phyloP scores from a whole-genome alignment of 1,139 yeast species.

The Spencermartinsiella ligniputridi region DNA sequence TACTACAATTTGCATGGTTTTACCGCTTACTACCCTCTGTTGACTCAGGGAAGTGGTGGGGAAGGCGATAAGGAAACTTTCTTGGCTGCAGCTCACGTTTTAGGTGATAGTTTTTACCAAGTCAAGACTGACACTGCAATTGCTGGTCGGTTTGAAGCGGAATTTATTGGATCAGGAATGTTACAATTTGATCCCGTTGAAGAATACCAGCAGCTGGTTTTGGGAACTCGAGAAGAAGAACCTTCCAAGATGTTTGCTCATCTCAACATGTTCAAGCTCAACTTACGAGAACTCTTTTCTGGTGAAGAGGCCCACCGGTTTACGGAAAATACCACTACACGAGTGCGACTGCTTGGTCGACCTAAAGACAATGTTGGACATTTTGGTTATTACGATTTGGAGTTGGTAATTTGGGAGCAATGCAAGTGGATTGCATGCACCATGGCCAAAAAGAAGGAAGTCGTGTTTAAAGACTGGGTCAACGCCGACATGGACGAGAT shows the following conservation, averaged over 20 bases:
- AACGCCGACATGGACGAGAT: conserved; percentile 38
- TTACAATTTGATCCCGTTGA: conserved; percentile 65
- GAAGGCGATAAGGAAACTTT: conserved; percentile 93
- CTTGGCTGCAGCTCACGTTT: conserved; percentile 69
- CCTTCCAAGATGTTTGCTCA: conserved; percentile 56
- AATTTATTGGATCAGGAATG: conserved; percentile 64
- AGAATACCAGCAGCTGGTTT: conserved; percentile 38
- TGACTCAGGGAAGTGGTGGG: conserved; percentile 81
- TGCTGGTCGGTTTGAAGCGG: conserved; percentile 30
- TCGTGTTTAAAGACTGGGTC: conserved; percentile 44
- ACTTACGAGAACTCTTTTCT: conserved; percentile 39
- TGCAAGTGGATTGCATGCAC: conserved; percentile 58
- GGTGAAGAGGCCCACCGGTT: conserved; percentile 35
- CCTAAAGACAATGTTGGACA: conserved; percentile 49
- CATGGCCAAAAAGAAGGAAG: conserved; percentile 31
- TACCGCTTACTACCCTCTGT: conserved; percentile 70
- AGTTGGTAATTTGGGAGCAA: conserved; percentile 55
- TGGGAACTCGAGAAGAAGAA: conserved; percentile 21
- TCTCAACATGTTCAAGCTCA: conserved; percentile 61
- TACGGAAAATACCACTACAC: conserved; percentile 41
- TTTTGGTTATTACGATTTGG: conserved; percentile 46
- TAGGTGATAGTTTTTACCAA: conserved; percentile 59
- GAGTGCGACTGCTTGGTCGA: conserved; percentile 51
- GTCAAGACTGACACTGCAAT: conserved; percentile 45
- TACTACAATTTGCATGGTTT: conserved; percentile 83